A percentile compares a stretch with the other conserved stretches of the same genome.
phyloP scores from a whole-genome alignment of 2,329 filamentous ascomycete species.

The Verticillium longisporum region DNA sequence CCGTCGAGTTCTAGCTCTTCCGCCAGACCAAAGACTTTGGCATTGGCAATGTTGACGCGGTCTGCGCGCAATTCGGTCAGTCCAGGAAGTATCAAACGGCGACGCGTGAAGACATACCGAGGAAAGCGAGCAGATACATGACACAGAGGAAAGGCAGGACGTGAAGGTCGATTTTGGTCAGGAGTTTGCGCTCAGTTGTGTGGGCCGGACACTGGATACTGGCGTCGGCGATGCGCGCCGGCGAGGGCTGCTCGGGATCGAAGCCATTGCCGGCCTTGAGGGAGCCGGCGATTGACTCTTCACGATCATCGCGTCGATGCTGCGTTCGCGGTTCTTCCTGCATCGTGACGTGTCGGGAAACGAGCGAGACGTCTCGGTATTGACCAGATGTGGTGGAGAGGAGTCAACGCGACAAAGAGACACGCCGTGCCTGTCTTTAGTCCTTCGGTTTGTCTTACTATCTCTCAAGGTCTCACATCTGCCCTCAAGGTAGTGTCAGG shows the following conservation, averaged over 20 bases:
- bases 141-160: slow-evolving; percentile 68
- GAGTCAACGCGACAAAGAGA: no score
- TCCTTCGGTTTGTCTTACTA: no score
- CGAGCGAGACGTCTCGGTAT: no score
- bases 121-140: slow-evolving; percentile 64
- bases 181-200: slow-evolving; percentile 57
- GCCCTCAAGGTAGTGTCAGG: neutral
- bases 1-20: slow-evolving; percentile 54
- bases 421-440: no score
- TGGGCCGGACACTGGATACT: slow-evolving; percentile 36
- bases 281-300: neutral
- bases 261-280: neutral
- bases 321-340: neutral
- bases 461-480: neutral
- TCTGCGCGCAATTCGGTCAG: slow-evolving; percentile 24
- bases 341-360: neutral
- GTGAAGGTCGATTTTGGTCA: slow-evolving; percentile 63
- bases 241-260: neutral
- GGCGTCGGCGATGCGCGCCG: neutral
- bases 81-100: neutral
- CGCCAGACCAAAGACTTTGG: slow-evolving; percentile 58
- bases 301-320: neutral
- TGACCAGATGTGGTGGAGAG: no score
- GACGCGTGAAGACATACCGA: slow-evolving; percentile 31
- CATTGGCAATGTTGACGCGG: slow-evolving; percentile 76